Conservation (phyloP, 768 basidiomycete species). For the Lentinula sp. region DNA sequence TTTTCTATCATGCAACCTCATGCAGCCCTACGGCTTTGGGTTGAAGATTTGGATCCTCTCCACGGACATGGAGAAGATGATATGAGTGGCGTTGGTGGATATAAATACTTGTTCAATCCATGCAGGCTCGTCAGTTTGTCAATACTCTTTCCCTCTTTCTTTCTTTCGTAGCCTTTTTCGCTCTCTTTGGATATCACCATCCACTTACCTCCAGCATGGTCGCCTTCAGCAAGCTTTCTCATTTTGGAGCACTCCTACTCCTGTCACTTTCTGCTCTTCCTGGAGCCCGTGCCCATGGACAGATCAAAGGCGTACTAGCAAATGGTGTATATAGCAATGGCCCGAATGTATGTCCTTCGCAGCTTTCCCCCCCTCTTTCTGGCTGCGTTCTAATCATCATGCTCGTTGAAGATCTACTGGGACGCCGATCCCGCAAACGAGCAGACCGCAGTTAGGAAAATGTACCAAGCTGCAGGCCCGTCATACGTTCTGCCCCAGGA, state of each 20-base stretch:
- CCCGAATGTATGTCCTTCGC: background rate
- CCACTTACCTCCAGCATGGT: background rate
- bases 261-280: background rate
- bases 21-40: background rate
- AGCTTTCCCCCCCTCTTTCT: background rate
- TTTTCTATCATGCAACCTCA: background rate
- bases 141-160: background rate
- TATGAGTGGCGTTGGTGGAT: background rate
- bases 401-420: constrained; percentile 4
- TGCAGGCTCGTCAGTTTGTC: background rate
- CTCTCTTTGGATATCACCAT: background rate
- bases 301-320: constrained; percentile 3
- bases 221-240: background rate
- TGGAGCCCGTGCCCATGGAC: background rate
- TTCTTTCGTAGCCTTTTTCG: background rate
- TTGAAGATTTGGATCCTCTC: background rate
- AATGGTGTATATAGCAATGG: background rate
- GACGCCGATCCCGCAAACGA: constrained; percentile 5
- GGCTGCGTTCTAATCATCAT: background rate
- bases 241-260: background rate
- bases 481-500: constrained; percentile 3
- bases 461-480: constrained; percentile 7
- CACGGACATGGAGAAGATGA: background rate
- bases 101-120: background rate
- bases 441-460: constrained; percentile 4